These are phyloP conservation scores for Calycina marina DNA, from an alignment of 2,329 filamentous ascomycete genomes.

Conservation along the genomic window DNA sequence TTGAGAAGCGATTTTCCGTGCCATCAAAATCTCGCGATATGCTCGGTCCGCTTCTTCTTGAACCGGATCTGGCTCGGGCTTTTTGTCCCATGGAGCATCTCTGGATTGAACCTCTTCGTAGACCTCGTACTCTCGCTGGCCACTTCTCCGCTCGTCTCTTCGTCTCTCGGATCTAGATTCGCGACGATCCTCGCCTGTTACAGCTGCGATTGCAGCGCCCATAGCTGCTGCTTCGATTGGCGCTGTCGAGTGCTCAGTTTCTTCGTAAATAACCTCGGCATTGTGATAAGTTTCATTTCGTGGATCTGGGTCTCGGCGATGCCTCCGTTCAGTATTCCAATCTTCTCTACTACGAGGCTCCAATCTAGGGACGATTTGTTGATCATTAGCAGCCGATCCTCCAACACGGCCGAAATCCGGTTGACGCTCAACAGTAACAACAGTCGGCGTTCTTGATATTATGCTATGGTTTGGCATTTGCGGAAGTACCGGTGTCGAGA, in stretches of 20 bases:
- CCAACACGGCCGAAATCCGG: conserved; percentile 25
- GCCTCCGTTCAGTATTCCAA: conserved; percentile 7
- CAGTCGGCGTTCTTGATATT: conserved; percentile 24
- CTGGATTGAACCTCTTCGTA: conserved; percentile 7
- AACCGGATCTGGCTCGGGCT: conserved; percentile 27
- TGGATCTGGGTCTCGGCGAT: conserved; percentile 7
- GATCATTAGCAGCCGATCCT: conserved; percentile 16
- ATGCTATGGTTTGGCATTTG: conserved; percentile 8
- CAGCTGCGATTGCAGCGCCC: conserved; percentile 30
- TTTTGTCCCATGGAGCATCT: conserved; percentile 7
- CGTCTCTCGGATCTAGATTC: conserved; percentile 21
- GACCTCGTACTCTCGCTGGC: conserved; percentile 12
- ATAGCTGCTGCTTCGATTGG: conserved; percentile 32
- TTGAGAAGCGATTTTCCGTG: conserved; percentile 36
- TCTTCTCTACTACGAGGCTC: conserved; percentile 9
- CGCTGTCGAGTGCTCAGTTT: conserved; percentile 32
- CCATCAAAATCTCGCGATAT: conserved; percentile 40
- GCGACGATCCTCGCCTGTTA: conserved; percentile 23
- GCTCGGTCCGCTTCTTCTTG: conserved; percentile 42
- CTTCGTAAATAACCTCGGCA: conserved; percentile 30
- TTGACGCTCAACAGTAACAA: conserved; percentile 39
- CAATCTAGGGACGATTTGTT: conserved; percentile 4
- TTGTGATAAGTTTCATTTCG: conserved; percentile 23
- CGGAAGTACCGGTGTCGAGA: conserved; percentile 29
- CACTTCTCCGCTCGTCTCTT: conserved; percentile 25